Percentiles rank a stretch among this genome's conserved stretches.
These are phyloP conservation scores for Alternaria tenuissima DNA, from an alignment of 2,329 filamentous ascomycete species.

Conservation along the genomic window DNA sequence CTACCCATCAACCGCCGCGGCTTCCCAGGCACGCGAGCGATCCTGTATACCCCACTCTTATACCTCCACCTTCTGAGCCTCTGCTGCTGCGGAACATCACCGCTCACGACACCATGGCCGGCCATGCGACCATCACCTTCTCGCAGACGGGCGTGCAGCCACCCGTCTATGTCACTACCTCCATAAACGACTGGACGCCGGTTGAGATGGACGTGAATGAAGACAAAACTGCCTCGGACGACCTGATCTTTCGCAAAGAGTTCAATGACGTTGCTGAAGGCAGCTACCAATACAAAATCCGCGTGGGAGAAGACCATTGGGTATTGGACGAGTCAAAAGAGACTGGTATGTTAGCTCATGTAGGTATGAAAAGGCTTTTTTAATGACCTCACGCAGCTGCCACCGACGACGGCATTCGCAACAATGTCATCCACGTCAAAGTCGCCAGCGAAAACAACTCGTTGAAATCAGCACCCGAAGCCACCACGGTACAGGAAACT, in stretches of 20 bases:
- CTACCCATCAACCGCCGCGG: conserved; percentile 14
- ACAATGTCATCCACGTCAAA: conserved; percentile 59
- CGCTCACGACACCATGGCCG: conserved; percentile 28
- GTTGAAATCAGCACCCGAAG: not conserved
- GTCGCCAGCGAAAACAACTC: not conserved
- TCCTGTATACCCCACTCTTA: conserved; percentile 10
- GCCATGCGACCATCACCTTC: conserved; percentile 66
- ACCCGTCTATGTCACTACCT: conserved; percentile 75
- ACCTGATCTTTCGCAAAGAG: conserved; percentile 66
- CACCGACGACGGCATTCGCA: conserved; percentile 62
- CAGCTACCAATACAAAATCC: conserved; percentile 78
- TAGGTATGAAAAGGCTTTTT: not conserved
- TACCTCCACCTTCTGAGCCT: not conserved
- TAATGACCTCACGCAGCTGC: conserved; percentile 52
- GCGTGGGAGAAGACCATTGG: conserved; percentile 71
- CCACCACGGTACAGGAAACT: not conserved
- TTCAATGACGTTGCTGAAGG: conserved; percentile 65
- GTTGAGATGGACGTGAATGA: conserved; percentile 67
- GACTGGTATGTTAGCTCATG: conserved; percentile 61
- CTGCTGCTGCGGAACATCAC: not conserved
- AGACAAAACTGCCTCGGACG: conserved; percentile 59
- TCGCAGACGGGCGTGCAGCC: conserved; percentile 66
- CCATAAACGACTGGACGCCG: conserved; percentile 73
- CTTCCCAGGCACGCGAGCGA: conserved; percentile 27
- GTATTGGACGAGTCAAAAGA: conserved; percentile 69